Evolutionary conservation across 176 grass and related monocot genomes (phyloP), one percentile per base, ranked within the genome.

Genomic region (Tillandsia fasciculata): DNA sequence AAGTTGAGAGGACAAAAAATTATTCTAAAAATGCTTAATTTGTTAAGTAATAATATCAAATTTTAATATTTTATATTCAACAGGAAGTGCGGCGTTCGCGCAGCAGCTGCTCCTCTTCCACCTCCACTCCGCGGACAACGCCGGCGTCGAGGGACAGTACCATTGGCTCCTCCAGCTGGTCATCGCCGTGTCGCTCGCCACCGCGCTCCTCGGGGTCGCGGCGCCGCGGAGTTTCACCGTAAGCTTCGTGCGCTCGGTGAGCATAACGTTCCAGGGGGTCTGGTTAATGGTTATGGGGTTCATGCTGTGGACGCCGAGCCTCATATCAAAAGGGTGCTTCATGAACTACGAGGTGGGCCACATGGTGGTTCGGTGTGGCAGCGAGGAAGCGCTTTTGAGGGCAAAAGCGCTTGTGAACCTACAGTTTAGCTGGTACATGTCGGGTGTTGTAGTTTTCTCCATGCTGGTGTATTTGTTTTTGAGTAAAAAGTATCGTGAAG

Each of bases 341-440:
- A 69, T 96, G 48, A 96, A 96, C 76, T 10, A 13, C 7, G 85
- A 96, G 83, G 92, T 86, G 11, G 92, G 77, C 0, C 92, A 96
- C 74, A 48, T 74, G 42, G 92, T 96, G 8, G 83, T 96, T 29
- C 82, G 85, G 22, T 96, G 92, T 70, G 80, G 81, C 67, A 82
- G 78, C 53, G 22, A 63, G 10, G 12, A 65, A 63, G 91, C 91
- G 17, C 84, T 88, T 48, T 12, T 85, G 67, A 78, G 91, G 4
- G 91, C 91, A 51, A 96, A 88, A 49, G 87, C 91, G 7, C 82
- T 96, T 2, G 91, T 96, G n/a, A 96, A 96, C 76, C 82, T 90
- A 26, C 91, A 96, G 79, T 96, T 96, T 78, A 96, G 91, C 70
- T 96, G 87, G 91, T 96, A 81, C 79, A 70, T 86, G 69, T 79